These are phyloP conservation scores for Aspergillus neoniger DNA, from an alignment of 2,329 filamentous ascomycete genomes.

Conservation along the genomic window DNA sequence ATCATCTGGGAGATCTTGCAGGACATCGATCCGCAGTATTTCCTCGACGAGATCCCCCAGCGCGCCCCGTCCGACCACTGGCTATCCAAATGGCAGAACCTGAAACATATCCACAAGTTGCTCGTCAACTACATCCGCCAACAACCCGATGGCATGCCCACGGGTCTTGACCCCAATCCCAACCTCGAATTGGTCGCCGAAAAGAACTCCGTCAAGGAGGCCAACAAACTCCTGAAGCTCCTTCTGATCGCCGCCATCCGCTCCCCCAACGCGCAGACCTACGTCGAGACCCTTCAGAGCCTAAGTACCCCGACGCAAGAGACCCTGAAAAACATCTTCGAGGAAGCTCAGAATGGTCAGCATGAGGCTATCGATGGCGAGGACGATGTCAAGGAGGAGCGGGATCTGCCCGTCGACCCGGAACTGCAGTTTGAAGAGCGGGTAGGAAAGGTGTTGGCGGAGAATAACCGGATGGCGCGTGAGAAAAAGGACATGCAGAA, in stretches of 20 bases:
- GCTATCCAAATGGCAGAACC: slow-evolving; percentile 52
- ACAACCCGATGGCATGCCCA: slow-evolving; percentile 48
- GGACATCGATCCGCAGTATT: slow-evolving; percentile 51
- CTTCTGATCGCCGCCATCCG: slow-evolving; percentile 64
- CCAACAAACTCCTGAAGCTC: slow-evolving; percentile 61
- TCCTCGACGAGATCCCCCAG: slow-evolving; percentile 51
- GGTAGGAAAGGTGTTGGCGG: slow-evolving; percentile 50
- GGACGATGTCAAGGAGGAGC: slow-evolving; percentile 42
- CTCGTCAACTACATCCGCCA: slow-evolving; percentile 48
- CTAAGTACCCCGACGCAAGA: slow-evolving; percentile 48
- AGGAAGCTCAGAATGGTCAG: slow-evolving; percentile 48
- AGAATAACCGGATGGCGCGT: slow-evolving; percentile 60
- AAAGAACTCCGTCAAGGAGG: slow-evolving; percentile 45
- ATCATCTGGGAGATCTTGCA: slow-evolving; percentile 52
- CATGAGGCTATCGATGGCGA: slow-evolving; percentile 38
- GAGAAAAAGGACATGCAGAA: slow-evolving; percentile 54
- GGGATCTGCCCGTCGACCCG: slow-evolving; percentile 42
- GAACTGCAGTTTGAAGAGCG: slow-evolving; percentile 53
- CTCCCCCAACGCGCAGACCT: slow-evolving; percentile 58
- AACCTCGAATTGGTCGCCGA: slow-evolving; percentile 51
- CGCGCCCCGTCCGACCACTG: slow-evolving; percentile 47
- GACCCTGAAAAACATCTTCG: slow-evolving; percentile 50
- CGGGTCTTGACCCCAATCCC: slow-evolving; percentile 45
- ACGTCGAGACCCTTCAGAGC: slow-evolving; percentile 53
- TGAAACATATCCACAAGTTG: slow-evolving; percentile 51